Conservation (phyloP, 1,284 basidiomycete genomes). For the Stygiomarasmius scandens region DNA sequence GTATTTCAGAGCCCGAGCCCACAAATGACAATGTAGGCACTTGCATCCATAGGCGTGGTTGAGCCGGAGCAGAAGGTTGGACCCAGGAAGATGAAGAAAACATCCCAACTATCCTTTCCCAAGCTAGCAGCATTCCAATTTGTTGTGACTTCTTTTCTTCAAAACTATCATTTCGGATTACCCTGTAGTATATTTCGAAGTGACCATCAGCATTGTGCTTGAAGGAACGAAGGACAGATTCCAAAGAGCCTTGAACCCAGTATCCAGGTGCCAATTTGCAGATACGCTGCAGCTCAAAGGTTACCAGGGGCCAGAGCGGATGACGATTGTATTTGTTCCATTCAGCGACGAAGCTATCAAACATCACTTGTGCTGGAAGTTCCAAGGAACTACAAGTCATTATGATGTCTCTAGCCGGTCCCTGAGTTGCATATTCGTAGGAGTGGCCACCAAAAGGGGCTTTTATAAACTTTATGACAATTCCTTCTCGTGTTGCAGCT, state of each 20-base stretch:
- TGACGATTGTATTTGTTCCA: background rate
- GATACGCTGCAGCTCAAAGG: background rate
- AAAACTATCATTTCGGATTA: background rate
- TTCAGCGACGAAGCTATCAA: slow-evolving; percentile 4
- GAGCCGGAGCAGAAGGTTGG: background rate
- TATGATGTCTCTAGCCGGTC: background rate
- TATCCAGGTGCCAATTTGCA: background rate
- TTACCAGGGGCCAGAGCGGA: slow-evolving; percentile 2
- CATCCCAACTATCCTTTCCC: background rate
- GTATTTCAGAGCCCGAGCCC: slow-evolving; percentile 8
- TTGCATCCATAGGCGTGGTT: background rate
- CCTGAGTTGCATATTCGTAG: background rate
- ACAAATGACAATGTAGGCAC: slow-evolving; percentile 2
- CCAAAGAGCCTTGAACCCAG: slow-evolving; percentile 4
- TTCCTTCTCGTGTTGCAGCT: background rate
- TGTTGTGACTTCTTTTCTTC: background rate
- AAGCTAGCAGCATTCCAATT: background rate
- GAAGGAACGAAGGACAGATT: background rate
- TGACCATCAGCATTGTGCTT: background rate
- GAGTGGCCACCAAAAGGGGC: background rate
- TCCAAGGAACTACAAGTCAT: background rate
- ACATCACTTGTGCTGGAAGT: background rate
- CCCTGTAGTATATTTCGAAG: background rate
- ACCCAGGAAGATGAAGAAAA: background rate
- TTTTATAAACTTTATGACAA: background rate